A percentile compares a stretch with the other conserved stretches of the same genome.
Evolutionary conservation across 345 rosid species (phyloP).

Genomic region (Populus euphratica): DNA sequence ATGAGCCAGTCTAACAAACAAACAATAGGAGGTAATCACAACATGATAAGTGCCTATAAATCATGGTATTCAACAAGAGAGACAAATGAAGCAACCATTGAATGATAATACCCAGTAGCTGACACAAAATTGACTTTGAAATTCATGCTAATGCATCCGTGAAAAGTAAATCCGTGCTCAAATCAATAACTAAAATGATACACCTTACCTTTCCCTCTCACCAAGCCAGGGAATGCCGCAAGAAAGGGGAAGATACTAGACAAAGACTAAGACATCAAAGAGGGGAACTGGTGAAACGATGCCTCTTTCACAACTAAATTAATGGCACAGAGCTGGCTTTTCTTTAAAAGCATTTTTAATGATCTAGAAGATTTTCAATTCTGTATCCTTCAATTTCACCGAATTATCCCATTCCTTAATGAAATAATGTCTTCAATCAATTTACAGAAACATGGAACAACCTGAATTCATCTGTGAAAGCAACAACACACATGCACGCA

Average conservation of each 20-base stretch:
- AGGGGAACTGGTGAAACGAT: not conserved
- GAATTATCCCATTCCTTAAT: not conserved
- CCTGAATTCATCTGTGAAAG: not conserved
- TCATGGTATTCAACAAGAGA: not conserved
- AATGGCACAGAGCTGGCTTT: not conserved
- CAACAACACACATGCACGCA: too few species aligned
- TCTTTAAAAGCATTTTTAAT: not conserved
- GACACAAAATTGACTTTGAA: not conserved
- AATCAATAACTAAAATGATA: not conserved
- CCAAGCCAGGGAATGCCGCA: not conserved
- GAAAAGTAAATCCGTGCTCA: not conserved
- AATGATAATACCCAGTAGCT: not conserved
- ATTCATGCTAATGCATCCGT: not conserved
- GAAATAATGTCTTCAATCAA: not conserved
- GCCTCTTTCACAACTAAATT: not conserved
- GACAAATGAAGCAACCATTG: not conserved
- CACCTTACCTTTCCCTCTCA: not conserved
- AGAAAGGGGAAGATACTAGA: not conserved
- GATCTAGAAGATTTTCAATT: not conserved
- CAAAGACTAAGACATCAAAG: not conserved
- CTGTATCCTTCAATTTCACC: not conserved
- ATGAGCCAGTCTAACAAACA: conserved; percentile 42
- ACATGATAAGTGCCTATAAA: not conserved
- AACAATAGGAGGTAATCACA: not conserved
- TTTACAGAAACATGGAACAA: not conserved